phyloP scores from a whole-genome alignment of 768 basidiomycete species.

The Mycena epipterygia region DNA sequence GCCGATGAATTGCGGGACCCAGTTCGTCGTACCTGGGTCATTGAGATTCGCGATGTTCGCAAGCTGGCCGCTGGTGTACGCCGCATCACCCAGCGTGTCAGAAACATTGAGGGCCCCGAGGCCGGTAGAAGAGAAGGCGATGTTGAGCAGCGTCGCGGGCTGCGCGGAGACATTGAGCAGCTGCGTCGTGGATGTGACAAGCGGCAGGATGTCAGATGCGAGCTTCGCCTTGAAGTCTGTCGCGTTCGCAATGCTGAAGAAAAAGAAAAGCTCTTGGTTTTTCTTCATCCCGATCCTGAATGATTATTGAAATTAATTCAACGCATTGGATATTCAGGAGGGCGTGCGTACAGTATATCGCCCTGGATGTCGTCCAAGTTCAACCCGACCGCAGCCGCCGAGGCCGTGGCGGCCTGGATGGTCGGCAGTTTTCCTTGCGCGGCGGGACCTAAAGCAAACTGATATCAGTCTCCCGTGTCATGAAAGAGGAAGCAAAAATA shows the following conservation, averaged over 20 bases:
- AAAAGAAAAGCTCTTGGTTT: slow-evolving; percentile 63
- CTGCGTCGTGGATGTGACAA: slow-evolving; percentile 61
- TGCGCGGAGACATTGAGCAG: slow-evolving; percentile 47
- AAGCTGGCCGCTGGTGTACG: slow-evolving; percentile 58
- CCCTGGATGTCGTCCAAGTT: too few species aligned
- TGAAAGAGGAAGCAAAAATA: background rate
- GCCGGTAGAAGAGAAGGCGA: slow-evolving; percentile 66
- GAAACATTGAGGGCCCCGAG: slow-evolving; percentile 58
- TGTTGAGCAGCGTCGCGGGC: slow-evolving; percentile 59
- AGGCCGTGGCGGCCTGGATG: background rate
- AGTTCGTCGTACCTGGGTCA: background rate
- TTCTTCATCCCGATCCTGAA: slow-evolving; percentile 66
- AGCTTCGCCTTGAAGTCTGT: slow-evolving; percentile 59
- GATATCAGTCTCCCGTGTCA: background rate
- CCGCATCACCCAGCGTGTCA: slow-evolving; percentile 52
- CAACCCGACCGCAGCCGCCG: slow-evolving; percentile 8
- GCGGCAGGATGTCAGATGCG: slow-evolving; percentile 50
- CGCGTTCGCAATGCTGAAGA: slow-evolving; percentile 64
- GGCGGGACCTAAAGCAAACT: background rate
- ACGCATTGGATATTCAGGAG: background rate
- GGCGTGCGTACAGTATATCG: slow-evolving; percentile 55
- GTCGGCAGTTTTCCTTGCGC: background rate
- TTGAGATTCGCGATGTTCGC: background rate
- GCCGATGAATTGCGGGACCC: too few species aligned
- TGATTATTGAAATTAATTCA: background rate